These are phyloP conservation scores for Scheffersomyces lignicola DNA, from an alignment of 1,139 yeast species.

Conservation along the genomic window DNA sequence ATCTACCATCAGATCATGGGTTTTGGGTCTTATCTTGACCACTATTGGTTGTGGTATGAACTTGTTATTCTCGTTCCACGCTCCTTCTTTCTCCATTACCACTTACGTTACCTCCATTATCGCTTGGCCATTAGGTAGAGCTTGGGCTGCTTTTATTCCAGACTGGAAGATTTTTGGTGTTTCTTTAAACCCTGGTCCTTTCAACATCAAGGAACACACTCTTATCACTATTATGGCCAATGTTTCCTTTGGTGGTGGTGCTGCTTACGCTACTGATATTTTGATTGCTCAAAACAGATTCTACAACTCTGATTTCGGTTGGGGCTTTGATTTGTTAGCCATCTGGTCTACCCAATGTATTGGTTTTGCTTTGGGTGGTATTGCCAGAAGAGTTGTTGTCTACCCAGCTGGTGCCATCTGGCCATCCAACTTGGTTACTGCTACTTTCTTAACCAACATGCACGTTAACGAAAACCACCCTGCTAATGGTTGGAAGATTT, in stretches of 20 bases:
- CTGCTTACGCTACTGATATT: constrained; percentile 63
- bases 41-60: constrained; percentile 64
- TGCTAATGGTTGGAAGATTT: constrained; percentile 44
- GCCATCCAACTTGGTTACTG: constrained; percentile 57
- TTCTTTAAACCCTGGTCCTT: constrained; percentile 60
- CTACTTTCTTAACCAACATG: constrained; percentile 54
- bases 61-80: constrained; percentile 58
- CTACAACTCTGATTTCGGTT: constrained; percentile 42
- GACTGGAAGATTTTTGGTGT: constrained; percentile 38
- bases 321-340: constrained; percentile 46
- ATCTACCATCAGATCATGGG: constrained; percentile 65
- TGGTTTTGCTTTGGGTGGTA: constrained; percentile 67
- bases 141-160: constrained; percentile 53
- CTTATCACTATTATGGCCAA: constrained; percentile 58
- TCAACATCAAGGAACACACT: constrained; percentile 66
- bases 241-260: constrained; percentile 53
- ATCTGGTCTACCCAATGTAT: constrained; percentile 58
- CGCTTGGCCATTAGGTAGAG: constrained; percentile 62
- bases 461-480: constrained; percentile 61
- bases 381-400: constrained; percentile 55
- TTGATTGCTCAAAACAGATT: constrained; percentile 55
- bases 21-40: constrained; percentile 50
- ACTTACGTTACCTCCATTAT: constrained; percentile 58
- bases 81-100: constrained; percentile 54
- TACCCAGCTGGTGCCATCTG: constrained; percentile 66